Conservation (phyloP, 2,329 filamentous ascomycete species). For the Fusarium metavorans region DNA sequence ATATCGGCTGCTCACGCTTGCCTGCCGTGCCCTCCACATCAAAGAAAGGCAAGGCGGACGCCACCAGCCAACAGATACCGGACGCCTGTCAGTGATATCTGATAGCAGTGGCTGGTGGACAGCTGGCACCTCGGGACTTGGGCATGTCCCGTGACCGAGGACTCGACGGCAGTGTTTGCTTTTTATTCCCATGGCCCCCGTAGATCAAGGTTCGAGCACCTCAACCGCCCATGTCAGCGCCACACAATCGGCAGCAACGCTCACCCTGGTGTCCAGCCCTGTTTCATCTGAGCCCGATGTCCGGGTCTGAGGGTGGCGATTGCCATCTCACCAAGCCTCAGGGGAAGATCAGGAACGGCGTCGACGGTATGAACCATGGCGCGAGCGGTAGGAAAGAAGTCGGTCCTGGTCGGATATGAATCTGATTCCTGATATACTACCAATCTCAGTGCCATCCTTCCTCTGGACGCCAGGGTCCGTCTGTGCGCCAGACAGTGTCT, state of each 20-base stretch:
- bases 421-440: neutral
- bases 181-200: neutral
- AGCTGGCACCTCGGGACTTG: neutral
- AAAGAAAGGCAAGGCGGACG: neutral
- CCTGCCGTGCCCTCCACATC: conserved; percentile 1
- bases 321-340: neutral
- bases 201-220: neutral
- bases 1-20: conserved; percentile 1
- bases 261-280: neutral
- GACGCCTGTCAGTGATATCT: neutral
- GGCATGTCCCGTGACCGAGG: conserved; percentile 4
- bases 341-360: neutral
- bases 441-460: neutral
- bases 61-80: neutral
- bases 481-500: conserved; percentile 30
- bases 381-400: neutral
- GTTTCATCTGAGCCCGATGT: neutral
- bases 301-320: neutral
- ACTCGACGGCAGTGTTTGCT: neutral
- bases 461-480: conserved; percentile 7
- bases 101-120: neutral
- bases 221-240: neutral
- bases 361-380: neutral
- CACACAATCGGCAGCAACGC: conserved; percentile 5
- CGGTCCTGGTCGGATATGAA: neutral